Base-by-base conservation (phyloP, 2,329 filamentous ascomycete genomes). In the Curvularia sp. region DNA sequence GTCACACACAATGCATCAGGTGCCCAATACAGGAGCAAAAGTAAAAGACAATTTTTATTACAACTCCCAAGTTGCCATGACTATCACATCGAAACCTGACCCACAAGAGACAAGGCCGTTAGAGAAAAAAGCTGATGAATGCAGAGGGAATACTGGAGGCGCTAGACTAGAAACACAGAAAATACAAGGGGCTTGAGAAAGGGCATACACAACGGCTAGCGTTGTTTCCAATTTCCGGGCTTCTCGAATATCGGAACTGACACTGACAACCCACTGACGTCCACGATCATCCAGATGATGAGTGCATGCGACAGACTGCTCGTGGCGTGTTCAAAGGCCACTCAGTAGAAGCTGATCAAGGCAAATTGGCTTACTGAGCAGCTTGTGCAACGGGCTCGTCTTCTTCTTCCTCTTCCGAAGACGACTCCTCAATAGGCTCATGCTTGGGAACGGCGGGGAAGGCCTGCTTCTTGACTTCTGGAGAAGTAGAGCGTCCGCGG, bases 401-500 rank as follows among this genome's bases (percentile, higher is more conserved):
- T n/a, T 55, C 39, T n/a, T 53, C 43, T 13, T 45, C 30, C 34
- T 63, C 59, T 32, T 63, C 61, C n/a, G 56, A 54, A 2, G 47
- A 50, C 4, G 49, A 52, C 49, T 63, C 57, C 18, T 48, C 53
- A 43, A 39, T 52, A 34, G 59, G 59, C 30, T 66, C 63, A 36
- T 64, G 53, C 45, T 55, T 63, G 27, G 67, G 61, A 21, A 57
- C 65, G 43, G 61, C 49, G 8, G 67, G 59, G 53, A 66, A 55
- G 23, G 63, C 63, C 63, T 57, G 60, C 53, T 58, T 61, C 60
- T 63, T 63, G 45, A 63, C 66, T 53, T 77, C 74, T n/a, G 74
- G 74, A 5, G 74, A 76, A 36, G 72, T 59, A 46, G 75, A 75
- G 42, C 73, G 74, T 53, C 74, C 74, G 62, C 74, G 74, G 63